Base-by-base conservation (phyloP, 1,284 basidiomycete species). In the Leccinum solheimii region DNA sequence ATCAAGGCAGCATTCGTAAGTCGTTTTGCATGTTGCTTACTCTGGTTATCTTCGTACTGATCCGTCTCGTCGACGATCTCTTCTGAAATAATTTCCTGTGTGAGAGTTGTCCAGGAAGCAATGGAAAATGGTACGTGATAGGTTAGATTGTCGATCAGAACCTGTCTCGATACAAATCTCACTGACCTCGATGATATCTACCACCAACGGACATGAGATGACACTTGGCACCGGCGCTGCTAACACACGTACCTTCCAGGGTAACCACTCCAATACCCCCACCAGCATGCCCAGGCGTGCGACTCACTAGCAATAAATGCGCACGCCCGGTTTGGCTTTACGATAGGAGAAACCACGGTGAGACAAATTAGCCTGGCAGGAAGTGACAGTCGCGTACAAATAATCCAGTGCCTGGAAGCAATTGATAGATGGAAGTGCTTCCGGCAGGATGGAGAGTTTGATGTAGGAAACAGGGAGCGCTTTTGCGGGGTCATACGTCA, bases 281-380 rank as follows among this genome's bases (percentile, higher is more conserved):
- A 16, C 90, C 88, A 5, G 87, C 80, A 50, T 83, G 76, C 0
- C 95, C 95, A 0, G 95, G 95, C 0, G 91, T 91, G 11, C 81
- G 81, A 67, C 91, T 95, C 40, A 99, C 86, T 26, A 99, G 80
- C 23, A 99, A 81, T 66, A 98, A 82, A 77, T 99, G 97, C 0
- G 95, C 94, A 56, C 95, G 88, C 7, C 97, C 97, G 3, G 95
- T 97, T 82, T 98, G 97, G 83, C 94, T 95, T 69, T 75, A n/a
- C 6, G 16, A 52, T 40, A 8, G 3, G 16, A 19, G 79, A 77
- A 16, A 27, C 53, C 75, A 69, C 8, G 2, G 36, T 69, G 59
- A 78, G 78, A 77, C 30, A 77, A 75, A 57, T 45, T 1, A 9
- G 3, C 27, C 26, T 9, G 32, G 16, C 34, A 27, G 14, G 50